phyloP scores from a whole-genome alignment of 108 stramenopile species.

The Epithemia pelagica region DNA sequence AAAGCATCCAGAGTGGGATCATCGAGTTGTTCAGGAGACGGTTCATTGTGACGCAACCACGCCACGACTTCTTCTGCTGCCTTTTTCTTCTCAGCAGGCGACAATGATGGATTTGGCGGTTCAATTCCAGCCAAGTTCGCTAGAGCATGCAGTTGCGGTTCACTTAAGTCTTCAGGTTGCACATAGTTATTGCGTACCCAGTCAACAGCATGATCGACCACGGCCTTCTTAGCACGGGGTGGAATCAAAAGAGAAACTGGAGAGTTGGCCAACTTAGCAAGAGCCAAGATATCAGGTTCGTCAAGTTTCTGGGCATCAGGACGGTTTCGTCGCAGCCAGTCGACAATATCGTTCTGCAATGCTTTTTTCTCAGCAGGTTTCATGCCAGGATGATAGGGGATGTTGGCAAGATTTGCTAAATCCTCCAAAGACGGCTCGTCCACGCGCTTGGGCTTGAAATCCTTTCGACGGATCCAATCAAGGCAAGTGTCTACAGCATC shows the following conservation, averaged over 20 bases:
- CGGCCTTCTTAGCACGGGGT: conserved; percentile 1
- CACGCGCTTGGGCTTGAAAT: not conserved
- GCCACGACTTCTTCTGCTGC: conserved; percentile 10
- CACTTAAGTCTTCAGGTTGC: conserved; percentile 4
- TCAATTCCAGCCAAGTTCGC: conserved; percentile 12
- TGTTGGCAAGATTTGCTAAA: not conserved
- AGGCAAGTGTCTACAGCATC: conserved; percentile 2
- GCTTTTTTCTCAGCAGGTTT: conserved; percentile 2
- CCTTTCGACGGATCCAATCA: conserved; percentile 27
- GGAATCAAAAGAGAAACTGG: not conserved
- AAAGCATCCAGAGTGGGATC: conserved; percentile 10
- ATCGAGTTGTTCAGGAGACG: conserved; percentile 10
- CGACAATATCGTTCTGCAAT: conserved; percentile 23
- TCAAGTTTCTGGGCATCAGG: conserved; percentile 6
- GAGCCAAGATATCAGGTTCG: not conserved
- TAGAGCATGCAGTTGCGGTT: conserved; percentile 8
- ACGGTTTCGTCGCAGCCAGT: conserved; percentile 25
- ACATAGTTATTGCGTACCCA: conserved; percentile 12
- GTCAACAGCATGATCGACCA: conserved; percentile 12
- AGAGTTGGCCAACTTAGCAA: conserved; percentile 9
- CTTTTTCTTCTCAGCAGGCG: conserved; percentile 2
- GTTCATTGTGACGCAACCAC: conserved; percentile 30
- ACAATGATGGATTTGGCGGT: not conserved
- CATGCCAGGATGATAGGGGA: conserved; percentile 7
- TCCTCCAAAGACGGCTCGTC: conserved; percentile 1